phyloP scores from a whole-genome alignment of 139 green algal genomes.

The Asterochloris sp. region DNA sequence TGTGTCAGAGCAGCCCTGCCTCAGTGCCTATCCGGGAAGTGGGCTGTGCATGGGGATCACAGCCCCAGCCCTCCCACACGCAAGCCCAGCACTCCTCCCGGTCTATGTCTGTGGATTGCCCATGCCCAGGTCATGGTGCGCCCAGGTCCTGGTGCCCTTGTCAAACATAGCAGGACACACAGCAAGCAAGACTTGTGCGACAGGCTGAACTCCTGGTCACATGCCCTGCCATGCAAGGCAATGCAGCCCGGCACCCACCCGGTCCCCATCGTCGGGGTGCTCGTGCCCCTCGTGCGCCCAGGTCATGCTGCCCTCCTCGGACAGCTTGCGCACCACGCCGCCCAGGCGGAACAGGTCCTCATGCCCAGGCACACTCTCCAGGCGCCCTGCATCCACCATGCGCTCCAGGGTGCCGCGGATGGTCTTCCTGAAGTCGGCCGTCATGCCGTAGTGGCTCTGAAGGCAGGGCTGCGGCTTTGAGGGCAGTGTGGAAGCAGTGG shows the following conservation, averaged over 20 bases:
- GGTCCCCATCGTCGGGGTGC: neutral
- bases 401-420: slow-evolving; percentile 11
- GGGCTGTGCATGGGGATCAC: too few relatives aligned
- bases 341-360: slow-evolving; percentile 16
- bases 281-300: neutral
- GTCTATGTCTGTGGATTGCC: too few relatives aligned
- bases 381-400: slow-evolving; percentile 26
- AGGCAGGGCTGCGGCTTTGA: neutral
- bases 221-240: too few relatives aligned
- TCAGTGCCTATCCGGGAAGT: too few relatives aligned
- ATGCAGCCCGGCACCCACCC: neutral
- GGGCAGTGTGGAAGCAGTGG: neutral
- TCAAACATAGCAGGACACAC: too few relatives aligned
- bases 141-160: too few relatives aligned
- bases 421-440: neutral
- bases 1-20: too few relatives aligned
- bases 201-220: too few relatives aligned
- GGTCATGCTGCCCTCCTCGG: neutral
- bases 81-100: too few relatives aligned
- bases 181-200: too few relatives aligned
- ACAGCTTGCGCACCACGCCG: slow-evolving; percentile 12
- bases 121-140: too few relatives aligned
- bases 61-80: too few relatives aligned
- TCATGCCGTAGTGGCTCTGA: slow-evolving; percentile 22
- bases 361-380: neutral